Base-by-base conservation (phyloP, 139 green algal species). In the Chlorella vulgaris region DNA sequence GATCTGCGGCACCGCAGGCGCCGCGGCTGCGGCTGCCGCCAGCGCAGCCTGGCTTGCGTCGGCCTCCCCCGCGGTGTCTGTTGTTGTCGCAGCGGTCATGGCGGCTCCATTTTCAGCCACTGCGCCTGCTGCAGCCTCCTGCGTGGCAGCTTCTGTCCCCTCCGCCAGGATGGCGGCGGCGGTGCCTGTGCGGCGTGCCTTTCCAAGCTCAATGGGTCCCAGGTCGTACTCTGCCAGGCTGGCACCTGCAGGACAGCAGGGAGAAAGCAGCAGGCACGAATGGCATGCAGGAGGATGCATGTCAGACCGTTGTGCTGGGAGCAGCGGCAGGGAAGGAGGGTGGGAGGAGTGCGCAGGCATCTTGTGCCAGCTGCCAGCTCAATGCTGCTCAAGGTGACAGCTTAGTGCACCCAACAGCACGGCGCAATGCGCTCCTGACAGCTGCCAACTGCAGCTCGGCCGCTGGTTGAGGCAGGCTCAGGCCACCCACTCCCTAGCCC, bases 201-300 rank as follows among this genome's bases (percentile, higher is more conserved):
- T 89, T 43, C 86, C 86, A 42, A 90, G 81, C 50, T 86, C 83
- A 69, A 90, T 89, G 21, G 86, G 86, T 8, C 86, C 86, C 67
- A 90, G 43, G 63, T 90, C 80, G 22, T 62, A 81, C 15, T 86
- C 63, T 13, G 58, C 43, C 29, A 85, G 24, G 29, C 58, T 78
- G 62, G 82, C 85, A 15, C 81, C 81, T 85, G 81, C 43, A 43
- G 6, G n/a, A 24, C 24, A 42, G 18, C 13, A 35, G 21, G 53
- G 69, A 15, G 28, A 4, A 70, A 22, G n/a, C n/a, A n/a, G n/a
- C n/a, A n/a, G n/a, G n/a, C n/a, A n/a, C n/a, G n/a, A n/a, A n/a
- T n/a, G n/a, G n/a, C n/a, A n/a, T n/a, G n/a, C n/a, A n/a, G n/a
- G n/a, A n/a, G n/a, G n/a, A n/a, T n/a, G n/a, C n/a, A n/a, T n/a